Evolutionary conservation across 305 asterid species (phyloP).

Genomic region (Rubia balearica): DNA sequence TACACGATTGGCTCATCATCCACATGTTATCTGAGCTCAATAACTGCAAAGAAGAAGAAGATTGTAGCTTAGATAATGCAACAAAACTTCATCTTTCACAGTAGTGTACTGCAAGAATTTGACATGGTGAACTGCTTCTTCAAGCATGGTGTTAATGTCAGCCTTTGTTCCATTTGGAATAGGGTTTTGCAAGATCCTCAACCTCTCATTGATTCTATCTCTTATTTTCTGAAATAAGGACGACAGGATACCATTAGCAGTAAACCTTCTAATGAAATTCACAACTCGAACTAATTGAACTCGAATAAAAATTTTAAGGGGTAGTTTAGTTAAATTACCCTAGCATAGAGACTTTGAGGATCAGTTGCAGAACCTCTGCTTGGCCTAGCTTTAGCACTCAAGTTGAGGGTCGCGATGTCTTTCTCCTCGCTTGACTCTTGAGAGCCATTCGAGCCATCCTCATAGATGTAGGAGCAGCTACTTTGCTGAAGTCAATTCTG

Average conservation of each 20-base stretch:
- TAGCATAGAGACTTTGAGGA: slow-evolving; percentile 86
- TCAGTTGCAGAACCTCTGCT: slow-evolving; percentile 73
- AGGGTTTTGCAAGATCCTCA: slow-evolving; percentile 79
- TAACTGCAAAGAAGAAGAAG: slow-evolving; percentile 32
- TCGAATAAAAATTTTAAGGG: too few species aligned
- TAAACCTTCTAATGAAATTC: not conserved
- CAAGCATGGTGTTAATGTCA: slow-evolving; percentile 89
- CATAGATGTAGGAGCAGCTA: slow-evolving; percentile 39
- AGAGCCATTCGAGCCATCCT: slow-evolving; percentile 48
- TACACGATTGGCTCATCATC: slow-evolving; percentile 85
- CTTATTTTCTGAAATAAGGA: slow-evolving; percentile 56
- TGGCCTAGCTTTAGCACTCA: slow-evolving; percentile 43
- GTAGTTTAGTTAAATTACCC: slow-evolving; percentile 24
- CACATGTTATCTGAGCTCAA: slow-evolving; percentile 78
- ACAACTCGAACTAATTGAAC: too few species aligned
- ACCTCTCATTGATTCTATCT: slow-evolving; percentile 78
- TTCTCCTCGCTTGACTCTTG: slow-evolving; percentile 36
- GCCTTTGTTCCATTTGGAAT: slow-evolving; percentile 91
- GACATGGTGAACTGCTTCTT: slow-evolving; percentile 82
- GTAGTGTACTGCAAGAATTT: slow-evolving; percentile 48
- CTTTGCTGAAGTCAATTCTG: slow-evolving; percentile 21
- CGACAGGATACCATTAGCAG: too few species aligned
- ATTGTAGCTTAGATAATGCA: not conserved
- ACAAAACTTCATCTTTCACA: not conserved
- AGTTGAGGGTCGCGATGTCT: slow-evolving; percentile 23